Evolutionary conservation across 768 basidiomycete genomes (phyloP), one percentile per base, ranked within the genome.

Genomic region (Tremella yokohamensis): DNA sequence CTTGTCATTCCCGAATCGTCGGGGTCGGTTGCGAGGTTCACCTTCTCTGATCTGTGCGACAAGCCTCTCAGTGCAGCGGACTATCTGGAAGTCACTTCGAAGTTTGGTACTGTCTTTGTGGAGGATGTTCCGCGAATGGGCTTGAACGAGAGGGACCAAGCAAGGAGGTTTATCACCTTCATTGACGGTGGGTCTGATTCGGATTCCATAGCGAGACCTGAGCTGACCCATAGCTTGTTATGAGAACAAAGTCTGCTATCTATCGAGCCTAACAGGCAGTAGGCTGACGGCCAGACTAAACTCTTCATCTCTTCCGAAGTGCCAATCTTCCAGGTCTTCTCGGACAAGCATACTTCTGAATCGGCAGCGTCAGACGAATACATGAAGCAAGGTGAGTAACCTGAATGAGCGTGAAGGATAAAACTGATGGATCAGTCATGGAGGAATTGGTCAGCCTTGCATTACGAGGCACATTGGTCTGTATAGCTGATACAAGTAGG

Each of bases 101-200:
- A 81, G 26, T 99, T 96, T 73, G 82, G 83, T 25, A 94, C 91
- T 13, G 80, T 99, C 15, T 98, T 99, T 71, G 79, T 99, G 34
- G 79, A 85, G 42, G 86, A 90, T 69, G 84, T 98, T 26, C 89
- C 88, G 47, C 88, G 89, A 80, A 86, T 99, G 86, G 88, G 85
- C 0, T 74, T 97, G 63, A 82, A 84, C 54, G 82, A 85, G 73
- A 93, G 96, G 78, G 96, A 99, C 73, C 82, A 87, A 79, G 93
- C 93, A 18, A 82, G 96, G 65, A 80, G 96, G 61, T 98, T 99
- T 74, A 99, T 99, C 72, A 93, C 93, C 0, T 97, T 98, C 74
- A 87, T 99, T 66, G 96, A 99, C 79, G 88, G 88, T 84, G 53
- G 60, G 83, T 81, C 52, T 50, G 29, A 11, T 11, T 45, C 6